phyloP scores from a whole-genome alignment of 768 basidiomycete genomes.

The Termitomyces sp. region DNA sequence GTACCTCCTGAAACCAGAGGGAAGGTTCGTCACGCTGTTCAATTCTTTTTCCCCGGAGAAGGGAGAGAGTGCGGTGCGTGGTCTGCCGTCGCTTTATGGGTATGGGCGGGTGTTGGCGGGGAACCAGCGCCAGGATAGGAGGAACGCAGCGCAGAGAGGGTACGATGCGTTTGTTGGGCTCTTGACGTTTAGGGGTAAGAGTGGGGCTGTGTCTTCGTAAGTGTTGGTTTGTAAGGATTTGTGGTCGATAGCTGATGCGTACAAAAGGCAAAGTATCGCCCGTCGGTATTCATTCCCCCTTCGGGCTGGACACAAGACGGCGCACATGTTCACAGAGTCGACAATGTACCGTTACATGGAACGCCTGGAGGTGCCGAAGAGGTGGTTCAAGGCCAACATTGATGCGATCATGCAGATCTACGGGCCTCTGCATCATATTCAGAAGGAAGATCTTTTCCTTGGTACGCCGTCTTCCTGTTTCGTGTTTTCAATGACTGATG shows the following conservation, averaged over 20 bases:
- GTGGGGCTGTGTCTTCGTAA: slow-evolving; percentile 39
- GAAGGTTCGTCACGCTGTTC: slow-evolving; percentile 69
- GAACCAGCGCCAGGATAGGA: slow-evolving; percentile 52
- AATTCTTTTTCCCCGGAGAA: slow-evolving; percentile 60
- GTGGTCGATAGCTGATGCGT: slow-evolving; percentile 56
- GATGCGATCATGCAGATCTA: slow-evolving; percentile 61
- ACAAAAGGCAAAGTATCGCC: slow-evolving; percentile 41
- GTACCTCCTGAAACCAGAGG: slow-evolving; percentile 65
- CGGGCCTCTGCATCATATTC: slow-evolving; percentile 42
- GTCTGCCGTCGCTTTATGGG: slow-evolving; percentile 58
- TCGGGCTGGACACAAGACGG: slow-evolving; percentile 61
- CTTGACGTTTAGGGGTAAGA: slow-evolving; percentile 41
- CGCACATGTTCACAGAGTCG: slow-evolving; percentile 67
- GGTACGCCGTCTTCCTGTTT: slow-evolving; percentile 27
- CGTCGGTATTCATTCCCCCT: slow-evolving; percentile 61
- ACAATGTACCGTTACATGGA: slow-evolving; percentile 70
- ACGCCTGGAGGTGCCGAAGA: slow-evolving; percentile 58
- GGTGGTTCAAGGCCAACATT: slow-evolving; percentile 73
- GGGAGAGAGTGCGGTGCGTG: slow-evolving; percentile 42
- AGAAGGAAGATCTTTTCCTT: slow-evolving; percentile 59
- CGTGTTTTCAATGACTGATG: background rate
- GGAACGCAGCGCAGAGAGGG: slow-evolving; percentile 57
- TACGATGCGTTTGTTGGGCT: slow-evolving; percentile 53
- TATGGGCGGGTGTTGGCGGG: slow-evolving; percentile 52
- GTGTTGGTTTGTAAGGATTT: slow-evolving; percentile 18